phyloP scores from a whole-genome alignment of 2,329 filamentous ascomycete species.

The Pseudocercospora pini-densiflorae region DNA sequence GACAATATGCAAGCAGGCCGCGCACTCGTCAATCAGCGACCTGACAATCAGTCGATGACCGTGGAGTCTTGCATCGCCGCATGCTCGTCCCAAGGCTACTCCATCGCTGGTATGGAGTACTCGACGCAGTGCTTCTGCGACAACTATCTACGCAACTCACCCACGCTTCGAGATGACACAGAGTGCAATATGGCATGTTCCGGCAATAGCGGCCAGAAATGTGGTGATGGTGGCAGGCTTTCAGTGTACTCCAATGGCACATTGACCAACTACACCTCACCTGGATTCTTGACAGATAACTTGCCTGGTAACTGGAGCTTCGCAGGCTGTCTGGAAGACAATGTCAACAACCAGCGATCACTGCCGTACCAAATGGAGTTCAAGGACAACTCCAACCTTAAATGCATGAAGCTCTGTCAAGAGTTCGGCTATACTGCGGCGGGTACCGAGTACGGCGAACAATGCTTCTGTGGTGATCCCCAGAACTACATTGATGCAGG shows the following conservation, averaged over 20 bases:
- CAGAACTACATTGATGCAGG: constrained; percentile 30
- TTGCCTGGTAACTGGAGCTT: constrained; percentile 32
- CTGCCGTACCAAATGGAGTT: constrained; percentile 30
- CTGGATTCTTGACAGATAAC: constrained; percentile 22
- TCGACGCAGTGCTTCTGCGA: constrained; percentile 42
- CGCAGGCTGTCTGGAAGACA: constrained; percentile 38
- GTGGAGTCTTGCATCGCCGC: constrained; percentile 35
- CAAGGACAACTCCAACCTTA: constrained; percentile 33
- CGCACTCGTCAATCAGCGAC: constrained; percentile 21
- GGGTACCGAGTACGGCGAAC: constrained; percentile 34
- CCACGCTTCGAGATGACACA: constrained; percentile 27
- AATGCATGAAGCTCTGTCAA: constrained; percentile 34
- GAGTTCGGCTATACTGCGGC: constrained; percentile 32
- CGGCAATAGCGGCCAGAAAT: constrained; percentile 36
- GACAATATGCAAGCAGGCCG: constrained; percentile 31
- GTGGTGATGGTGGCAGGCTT: constrained; percentile 36
- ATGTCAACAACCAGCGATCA: constrained; percentile 28
- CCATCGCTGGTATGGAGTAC: constrained; percentile 41
- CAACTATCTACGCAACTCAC: constrained; percentile 33
- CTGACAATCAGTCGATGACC: constrained; percentile 26
- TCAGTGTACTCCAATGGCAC: constrained; percentile 37
- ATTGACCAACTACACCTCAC: constrained; percentile 24
- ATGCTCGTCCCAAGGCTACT: constrained; percentile 38
- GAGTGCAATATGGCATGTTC: constrained; percentile 39
- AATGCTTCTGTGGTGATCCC: constrained; percentile 38